phyloP scores from a whole-genome alignment of 208 protist genomes.

The Leishmania tropica region DNA sequence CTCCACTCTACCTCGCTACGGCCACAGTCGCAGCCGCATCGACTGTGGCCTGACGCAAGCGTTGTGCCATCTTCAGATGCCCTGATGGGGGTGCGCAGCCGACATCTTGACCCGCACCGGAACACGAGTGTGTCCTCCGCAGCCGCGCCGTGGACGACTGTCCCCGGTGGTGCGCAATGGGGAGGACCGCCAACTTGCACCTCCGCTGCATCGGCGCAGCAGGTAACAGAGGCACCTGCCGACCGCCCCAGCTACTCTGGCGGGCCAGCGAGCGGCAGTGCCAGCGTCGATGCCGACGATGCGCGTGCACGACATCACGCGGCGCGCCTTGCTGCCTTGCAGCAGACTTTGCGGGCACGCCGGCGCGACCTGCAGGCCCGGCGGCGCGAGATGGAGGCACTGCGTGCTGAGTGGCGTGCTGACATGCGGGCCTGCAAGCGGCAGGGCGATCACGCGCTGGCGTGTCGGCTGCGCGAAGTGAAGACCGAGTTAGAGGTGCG shows the following conservation, averaged over 20 bases:
- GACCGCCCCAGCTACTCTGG: background rate
- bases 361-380: slow-evolving; percentile 34
- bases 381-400: slow-evolving; percentile 35
- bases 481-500: slow-evolving; percentile 57
- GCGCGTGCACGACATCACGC: slow-evolving; percentile 16
- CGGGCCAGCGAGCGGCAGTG: background rate
- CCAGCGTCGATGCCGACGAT: background rate
- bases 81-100: background rate
- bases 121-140: background rate
- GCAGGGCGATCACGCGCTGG: slow-evolving; percentile 32
- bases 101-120: background rate
- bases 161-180: background rate
- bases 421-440: slow-evolving; percentile 50
- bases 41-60: background rate
- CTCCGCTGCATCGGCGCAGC: background rate
- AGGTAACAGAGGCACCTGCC: background rate
- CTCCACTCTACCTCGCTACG: background rate
- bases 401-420: slow-evolving; percentile 62
- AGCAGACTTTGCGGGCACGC: slow-evolving; percentile 27
- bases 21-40: background rate
- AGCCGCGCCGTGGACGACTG: background rate
- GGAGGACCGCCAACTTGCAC: background rate
- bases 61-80: background rate
- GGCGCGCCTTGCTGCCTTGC: slow-evolving; percentile 16
- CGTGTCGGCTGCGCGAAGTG: slow-evolving; percentile 40